Evolutionary conservation across 495 filamentous ascomycete species (phyloP).

Genomic region (Acidiella bohemica): DNA sequence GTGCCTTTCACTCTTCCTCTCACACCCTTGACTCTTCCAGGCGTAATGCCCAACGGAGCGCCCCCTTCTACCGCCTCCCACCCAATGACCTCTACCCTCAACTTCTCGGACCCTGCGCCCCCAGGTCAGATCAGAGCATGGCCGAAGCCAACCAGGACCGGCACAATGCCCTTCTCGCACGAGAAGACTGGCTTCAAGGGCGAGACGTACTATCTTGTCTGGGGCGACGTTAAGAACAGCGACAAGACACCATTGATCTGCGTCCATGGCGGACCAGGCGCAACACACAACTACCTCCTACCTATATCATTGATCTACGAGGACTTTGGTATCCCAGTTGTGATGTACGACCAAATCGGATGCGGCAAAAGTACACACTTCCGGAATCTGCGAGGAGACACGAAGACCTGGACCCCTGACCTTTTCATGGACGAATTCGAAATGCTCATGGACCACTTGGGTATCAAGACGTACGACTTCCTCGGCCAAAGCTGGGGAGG

Average conservation of each 20-base stretch:
- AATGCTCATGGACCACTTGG: conserved; percentile 34
- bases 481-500: conserved; percentile 41
- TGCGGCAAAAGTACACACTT: conserved; percentile 37
- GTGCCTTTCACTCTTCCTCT: too few relatives aligned
- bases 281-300: conserved; percentile 32
- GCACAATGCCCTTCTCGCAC: conserved; percentile 9
- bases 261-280: conserved; percentile 38
- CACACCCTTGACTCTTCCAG: neutral
- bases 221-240: conserved; percentile 13
- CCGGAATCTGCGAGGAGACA: conserved; percentile 30
- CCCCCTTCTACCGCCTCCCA: neutral
- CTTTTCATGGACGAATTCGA: conserved; percentile 39
- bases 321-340: conserved; percentile 30
- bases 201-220: conserved; percentile 15
- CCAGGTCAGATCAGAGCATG: conserved; percentile 14
- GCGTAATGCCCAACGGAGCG: conserved; percentile 1
- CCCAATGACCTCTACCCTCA: neutral
- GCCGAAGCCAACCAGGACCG: conserved; percentile 11
- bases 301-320: conserved; percentile 28
- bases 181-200: conserved; percentile 7
- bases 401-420: conserved; percentile 34
- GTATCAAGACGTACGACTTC: conserved; percentile 31
- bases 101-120: conserved; percentile 2
- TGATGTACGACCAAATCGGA: conserved; percentile 43
- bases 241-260: conserved; percentile 27